Conservation (phyloP, 202 grass and related monocot species). For the Alloteropsis angusta region DNA sequence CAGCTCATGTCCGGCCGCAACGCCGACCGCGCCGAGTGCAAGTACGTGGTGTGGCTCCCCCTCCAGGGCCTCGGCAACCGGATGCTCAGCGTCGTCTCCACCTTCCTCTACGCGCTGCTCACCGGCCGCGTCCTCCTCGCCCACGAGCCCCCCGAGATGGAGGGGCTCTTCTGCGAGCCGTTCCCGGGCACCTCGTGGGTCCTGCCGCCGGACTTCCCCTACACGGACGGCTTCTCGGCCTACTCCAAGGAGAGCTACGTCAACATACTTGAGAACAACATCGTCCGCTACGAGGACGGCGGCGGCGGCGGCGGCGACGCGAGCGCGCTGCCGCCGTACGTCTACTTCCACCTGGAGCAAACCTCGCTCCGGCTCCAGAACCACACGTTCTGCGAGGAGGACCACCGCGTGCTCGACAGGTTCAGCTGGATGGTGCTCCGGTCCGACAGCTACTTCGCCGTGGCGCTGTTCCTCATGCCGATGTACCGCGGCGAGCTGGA, state of each 20-base stretch:
- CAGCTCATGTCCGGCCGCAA: slow-evolving; percentile 32
- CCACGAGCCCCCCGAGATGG: slow-evolving; percentile 26
- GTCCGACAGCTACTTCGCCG: slow-evolving; percentile 56
- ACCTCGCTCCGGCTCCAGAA: slow-evolving; percentile 11
- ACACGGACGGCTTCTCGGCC: slow-evolving; percentile 1
- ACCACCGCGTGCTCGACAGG: slow-evolving; percentile 34
- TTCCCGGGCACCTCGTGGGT: slow-evolving; percentile 55
- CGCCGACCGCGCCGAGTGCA: slow-evolving; percentile 22
- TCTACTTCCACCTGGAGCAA: slow-evolving; percentile 46
- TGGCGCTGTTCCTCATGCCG: slow-evolving; percentile 47
- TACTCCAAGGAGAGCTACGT: slow-evolving; percentile 24
- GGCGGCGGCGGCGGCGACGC: background rate
- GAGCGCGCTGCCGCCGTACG: slow-evolving; percentile 23
- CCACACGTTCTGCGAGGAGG: slow-evolving; percentile 48
- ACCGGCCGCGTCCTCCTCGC: slow-evolving; percentile 42
- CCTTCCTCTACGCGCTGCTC: slow-evolving; percentile 65
- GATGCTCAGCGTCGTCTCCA: slow-evolving; percentile 49
- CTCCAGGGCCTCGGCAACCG: slow-evolving; percentile 49
- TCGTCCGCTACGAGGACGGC: slow-evolving; percentile 11
- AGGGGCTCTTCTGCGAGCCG: slow-evolving; percentile 56
- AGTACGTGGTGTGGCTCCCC: slow-evolving; percentile 46
- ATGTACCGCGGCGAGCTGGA: slow-evolving; percentile 37
- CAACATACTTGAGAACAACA: slow-evolving; percentile 28
- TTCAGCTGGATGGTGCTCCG: slow-evolving; percentile 54
- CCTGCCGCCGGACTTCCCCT: slow-evolving; percentile 42